These are phyloP conservation scores for Globisporangium recalcitrans DNA, from an alignment of 352 stramenopile species.

Conservation along the genomic window DNA sequence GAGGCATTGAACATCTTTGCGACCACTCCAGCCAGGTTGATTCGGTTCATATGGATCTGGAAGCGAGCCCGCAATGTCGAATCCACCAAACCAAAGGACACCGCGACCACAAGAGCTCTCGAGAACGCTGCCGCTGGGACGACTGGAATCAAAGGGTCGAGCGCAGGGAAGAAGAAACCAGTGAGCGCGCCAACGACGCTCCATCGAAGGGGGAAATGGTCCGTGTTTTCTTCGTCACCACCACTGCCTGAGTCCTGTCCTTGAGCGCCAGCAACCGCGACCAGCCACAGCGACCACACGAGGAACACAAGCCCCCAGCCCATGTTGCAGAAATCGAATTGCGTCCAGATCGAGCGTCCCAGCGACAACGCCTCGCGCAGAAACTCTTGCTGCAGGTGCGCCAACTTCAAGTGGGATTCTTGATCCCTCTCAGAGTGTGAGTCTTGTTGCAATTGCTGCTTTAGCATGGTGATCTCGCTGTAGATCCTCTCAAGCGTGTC, in stretches of 20 bases:
- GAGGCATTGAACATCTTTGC: slow-evolving; percentile 12
- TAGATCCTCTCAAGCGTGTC: slow-evolving; percentile 54
- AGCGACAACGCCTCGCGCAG: slow-evolving; percentile 59
- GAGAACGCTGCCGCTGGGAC: slow-evolving; percentile 15
- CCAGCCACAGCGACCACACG: slow-evolving; percentile 28
- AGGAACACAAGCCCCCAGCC: slow-evolving; percentile 55
- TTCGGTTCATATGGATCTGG: not conserved
- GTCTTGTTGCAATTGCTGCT: slow-evolving; percentile 26
- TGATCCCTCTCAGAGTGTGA: slow-evolving; percentile 13
- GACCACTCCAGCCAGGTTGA: not conserved
- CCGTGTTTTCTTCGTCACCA: not conserved
- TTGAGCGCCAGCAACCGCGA: slow-evolving; percentile 5
- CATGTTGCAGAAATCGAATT: slow-evolving; percentile 84
- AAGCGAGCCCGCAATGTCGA: not conserved
- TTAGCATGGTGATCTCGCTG: slow-evolving; percentile 25
- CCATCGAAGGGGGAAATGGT: slow-evolving; percentile 5
- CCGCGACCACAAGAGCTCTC: slow-evolving; percentile 4
- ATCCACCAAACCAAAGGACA: slow-evolving; percentile 11
- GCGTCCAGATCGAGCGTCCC: slow-evolving; percentile 80
- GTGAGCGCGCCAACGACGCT: not conserved
- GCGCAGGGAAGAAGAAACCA: slow-evolving; percentile 10
- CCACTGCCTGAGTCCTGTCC: not conserved
- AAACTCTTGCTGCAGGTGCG: slow-evolving; percentile 42
- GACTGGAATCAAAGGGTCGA: not conserved
- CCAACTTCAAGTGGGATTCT: slow-evolving; percentile 34